phyloP scores from a whole-genome alignment of 2,329 filamentous ascomycete species.

The Xenoacremonium recifei region DNA sequence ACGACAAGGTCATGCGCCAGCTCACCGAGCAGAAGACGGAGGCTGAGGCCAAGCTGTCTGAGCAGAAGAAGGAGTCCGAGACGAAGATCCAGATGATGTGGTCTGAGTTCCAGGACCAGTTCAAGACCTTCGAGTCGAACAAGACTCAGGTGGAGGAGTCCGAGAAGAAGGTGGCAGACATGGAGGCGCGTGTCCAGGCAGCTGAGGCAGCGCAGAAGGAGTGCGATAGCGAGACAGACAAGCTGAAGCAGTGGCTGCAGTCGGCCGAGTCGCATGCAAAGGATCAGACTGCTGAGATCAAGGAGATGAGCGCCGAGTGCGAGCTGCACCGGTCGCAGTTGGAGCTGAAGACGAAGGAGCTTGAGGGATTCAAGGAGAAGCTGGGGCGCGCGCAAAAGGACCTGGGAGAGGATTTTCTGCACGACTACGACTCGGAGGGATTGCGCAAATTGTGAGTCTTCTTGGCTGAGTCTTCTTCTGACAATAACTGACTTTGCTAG shows the following conservation, averaged over 20 bases:
- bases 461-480: accelerated
- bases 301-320: conserved; percentile 25
- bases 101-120: conserved; percentile 23
- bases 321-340: conserved; percentile 23
- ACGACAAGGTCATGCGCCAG: conserved; percentile 22
- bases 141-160: conserved; percentile 34
- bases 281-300: conserved; percentile 19
- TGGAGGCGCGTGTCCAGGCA: conserved; percentile 36
- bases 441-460: conserved; percentile 23
- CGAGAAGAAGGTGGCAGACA: conserved; percentile 44
- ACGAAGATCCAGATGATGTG: conserved; percentile 20
- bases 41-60: conserved; percentile 15
- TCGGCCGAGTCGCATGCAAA: conserved; percentile 15
- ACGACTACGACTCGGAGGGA: conserved; percentile 16
- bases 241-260: conserved; percentile 24
- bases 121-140: conserved; percentile 25
- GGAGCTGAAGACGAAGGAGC: conserved; percentile 17
- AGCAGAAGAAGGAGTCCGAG: conserved; percentile 18
- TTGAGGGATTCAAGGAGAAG: conserved; percentile 17
- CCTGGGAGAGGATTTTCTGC: conserved; percentile 21
- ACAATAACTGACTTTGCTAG: conserved; percentile 13
- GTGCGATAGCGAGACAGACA: conserved; percentile 42
- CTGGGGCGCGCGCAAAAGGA: conserved; percentile 19
- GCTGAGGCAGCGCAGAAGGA: conserved; percentile 44
- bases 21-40: conserved; percentile 17